Conservation (phyloP, 441 rosid species). For the Adansonia grandidieri region DNA sequence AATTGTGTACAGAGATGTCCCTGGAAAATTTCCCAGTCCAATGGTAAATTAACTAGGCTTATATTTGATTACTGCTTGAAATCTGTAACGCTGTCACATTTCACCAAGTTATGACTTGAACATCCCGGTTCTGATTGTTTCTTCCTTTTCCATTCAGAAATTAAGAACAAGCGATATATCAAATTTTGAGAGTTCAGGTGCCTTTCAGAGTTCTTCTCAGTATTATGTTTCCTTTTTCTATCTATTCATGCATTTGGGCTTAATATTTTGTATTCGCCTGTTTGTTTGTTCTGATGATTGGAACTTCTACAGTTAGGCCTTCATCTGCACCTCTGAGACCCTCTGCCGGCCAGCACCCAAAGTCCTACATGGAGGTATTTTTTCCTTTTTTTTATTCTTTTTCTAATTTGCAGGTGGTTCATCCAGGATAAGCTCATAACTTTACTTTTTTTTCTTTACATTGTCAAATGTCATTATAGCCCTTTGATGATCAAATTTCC, state of each 20-base stretch:
- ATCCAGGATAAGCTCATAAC: neutral
- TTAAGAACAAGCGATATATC: constrained; percentile 16
- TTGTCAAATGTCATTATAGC: constrained; percentile 4
- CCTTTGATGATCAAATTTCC: neutral
- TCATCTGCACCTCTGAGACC: constrained; percentile 18
- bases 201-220: constrained; percentile 12
- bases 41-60: constrained; percentile 16
- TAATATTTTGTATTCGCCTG: neutral
- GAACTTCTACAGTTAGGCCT: constrained; percentile 20
- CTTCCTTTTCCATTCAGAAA: constrained; percentile 27
- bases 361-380: constrained; percentile 29
- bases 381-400: neutral
- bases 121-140: constrained; percentile 7
- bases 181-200: constrained; percentile 19
- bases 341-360: constrained; percentile 24
- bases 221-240: neutral
- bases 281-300: constrained; percentile 7
- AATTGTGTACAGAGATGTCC: neutral
- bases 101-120: neutral
- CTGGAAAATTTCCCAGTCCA: constrained; percentile 1
- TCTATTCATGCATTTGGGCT: neutral
- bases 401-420: neutral
- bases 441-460: neutral
- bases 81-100: neutral
- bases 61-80: neutral